These are phyloP conservation scores for Alternaria consortialis DNA, from an alignment of 2,329 filamentous ascomycete species.

Conservation along the genomic window DNA sequence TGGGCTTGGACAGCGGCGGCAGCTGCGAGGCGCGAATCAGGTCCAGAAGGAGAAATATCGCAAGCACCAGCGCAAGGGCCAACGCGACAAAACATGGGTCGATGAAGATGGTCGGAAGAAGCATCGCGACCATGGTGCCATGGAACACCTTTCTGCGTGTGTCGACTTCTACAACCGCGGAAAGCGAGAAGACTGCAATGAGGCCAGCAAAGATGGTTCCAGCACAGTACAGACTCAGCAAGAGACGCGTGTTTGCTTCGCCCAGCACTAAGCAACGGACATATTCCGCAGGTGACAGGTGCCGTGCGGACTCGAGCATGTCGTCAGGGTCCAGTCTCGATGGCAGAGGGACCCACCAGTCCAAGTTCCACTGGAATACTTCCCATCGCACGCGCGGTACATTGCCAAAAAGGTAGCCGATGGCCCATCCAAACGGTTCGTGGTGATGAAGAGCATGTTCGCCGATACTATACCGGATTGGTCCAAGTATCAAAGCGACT, in stretches of 20 bases:
- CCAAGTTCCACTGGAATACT: slow-evolving; percentile 72
- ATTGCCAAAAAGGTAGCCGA: slow-evolving; percentile 89
- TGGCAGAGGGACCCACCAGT: slow-evolving; percentile 79
- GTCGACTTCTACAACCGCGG: slow-evolving; percentile 85
- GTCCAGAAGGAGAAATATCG: slow-evolving; percentile 87
- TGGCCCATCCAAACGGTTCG: slow-evolving; percentile 91
- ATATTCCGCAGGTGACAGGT: slow-evolving; percentile 62
- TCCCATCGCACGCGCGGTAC: slow-evolving; percentile 74
- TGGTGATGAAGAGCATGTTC: slow-evolving; percentile 71
- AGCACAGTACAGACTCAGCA: slow-evolving; percentile 78
- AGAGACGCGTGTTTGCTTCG: slow-evolving; percentile 80
- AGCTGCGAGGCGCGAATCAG: slow-evolving; percentile 89
- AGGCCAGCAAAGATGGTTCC: slow-evolving; percentile 75
- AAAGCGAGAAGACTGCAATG: slow-evolving; percentile 76
- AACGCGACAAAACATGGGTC: slow-evolving; percentile 86
- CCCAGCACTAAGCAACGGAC: slow-evolving; percentile 73
- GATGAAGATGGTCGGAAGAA: slow-evolving; percentile 84
- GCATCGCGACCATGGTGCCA: slow-evolving; percentile 97
- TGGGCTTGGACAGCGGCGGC: slow-evolving; percentile 84
- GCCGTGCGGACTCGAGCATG: slow-evolving; percentile 14
- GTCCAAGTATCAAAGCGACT: slow-evolving; percentile 70
- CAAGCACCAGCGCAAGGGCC: slow-evolving; percentile 79
- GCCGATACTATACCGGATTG: slow-evolving; percentile 75
- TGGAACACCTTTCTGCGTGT: slow-evolving; percentile 97
- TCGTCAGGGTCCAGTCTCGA: slow-evolving; percentile 45